Evolutionary conservation across 1,284 basidiomycete genomes (phyloP).

Genomic region (Anthracocystis walkeri): DNA sequence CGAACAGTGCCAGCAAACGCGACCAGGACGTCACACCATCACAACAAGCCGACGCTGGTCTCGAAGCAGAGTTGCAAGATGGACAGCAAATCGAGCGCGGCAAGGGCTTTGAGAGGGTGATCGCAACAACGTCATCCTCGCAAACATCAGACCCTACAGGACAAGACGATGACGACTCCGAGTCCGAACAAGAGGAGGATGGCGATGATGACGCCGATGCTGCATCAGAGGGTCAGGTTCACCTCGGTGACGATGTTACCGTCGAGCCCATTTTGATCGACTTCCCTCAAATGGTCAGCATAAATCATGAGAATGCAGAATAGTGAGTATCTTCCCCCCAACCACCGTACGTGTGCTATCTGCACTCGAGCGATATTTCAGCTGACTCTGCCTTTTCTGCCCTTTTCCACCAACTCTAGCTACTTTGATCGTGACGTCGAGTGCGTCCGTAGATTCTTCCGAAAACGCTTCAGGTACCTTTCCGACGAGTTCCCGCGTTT

Average conservation of each 20-base stretch:
- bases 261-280: conserved; percentile 93
- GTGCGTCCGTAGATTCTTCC: conserved; percentile 94
- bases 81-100: conserved; percentile 55
- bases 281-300: conserved; percentile 99
- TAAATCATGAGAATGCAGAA: conserved; percentile 95
- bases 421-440: conserved; percentile 99
- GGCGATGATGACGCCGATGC: conserved; percentile 74
- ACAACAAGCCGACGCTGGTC: conserved; percentile 1
- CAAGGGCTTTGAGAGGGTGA: conserved; percentile 61
- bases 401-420: conserved; percentile 72
- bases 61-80: conserved; percentile 19
- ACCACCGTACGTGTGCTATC: too few relatives aligned
- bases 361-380: neutral
- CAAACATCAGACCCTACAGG: conserved; percentile 17
- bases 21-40: neutral
- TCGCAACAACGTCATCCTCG: conserved; percentile 23
- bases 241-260: conserved; percentile 79
- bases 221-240: conserved; percentile 76
- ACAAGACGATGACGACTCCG: conserved; percentile 19
- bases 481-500: conserved; percentile 81
- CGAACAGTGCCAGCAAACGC: conserved; percentile 5
- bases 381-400: conserved; percentile 1
- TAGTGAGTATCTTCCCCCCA: conserved; percentile 75
- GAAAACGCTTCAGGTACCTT: conserved; percentile 90
- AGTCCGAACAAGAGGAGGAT: conserved; percentile 47